A percentile compares a stretch with the other conserved stretches of the same genome.
Evolutionary conservation across 108 stramenopile species (phyloP).

Genomic region (Aurantiochytrium sp.): DNA sequence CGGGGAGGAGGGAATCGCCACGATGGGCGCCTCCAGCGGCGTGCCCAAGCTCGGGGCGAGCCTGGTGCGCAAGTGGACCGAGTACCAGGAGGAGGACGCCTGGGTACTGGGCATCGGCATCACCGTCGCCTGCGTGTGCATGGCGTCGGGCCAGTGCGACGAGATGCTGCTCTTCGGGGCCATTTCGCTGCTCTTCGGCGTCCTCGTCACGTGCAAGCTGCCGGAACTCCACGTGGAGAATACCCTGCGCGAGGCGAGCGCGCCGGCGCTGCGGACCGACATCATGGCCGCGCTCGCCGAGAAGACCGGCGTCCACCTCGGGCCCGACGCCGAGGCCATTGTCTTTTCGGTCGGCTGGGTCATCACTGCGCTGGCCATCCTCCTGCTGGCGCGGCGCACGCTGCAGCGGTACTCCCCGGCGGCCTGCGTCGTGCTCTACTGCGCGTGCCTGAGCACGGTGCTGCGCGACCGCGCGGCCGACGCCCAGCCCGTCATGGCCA

Average conservation of each 20-base stretch:
- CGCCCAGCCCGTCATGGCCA: background rate
- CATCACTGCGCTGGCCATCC: background rate
- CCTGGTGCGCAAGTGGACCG: background rate
- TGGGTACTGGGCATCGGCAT: background rate
- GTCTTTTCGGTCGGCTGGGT: background rate
- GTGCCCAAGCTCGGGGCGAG: background rate
- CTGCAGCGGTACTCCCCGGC: conserved; percentile 21
- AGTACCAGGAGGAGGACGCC: conserved; percentile 15
- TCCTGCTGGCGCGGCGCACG: background rate
- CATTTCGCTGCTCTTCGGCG: background rate
- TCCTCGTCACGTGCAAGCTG: background rate
- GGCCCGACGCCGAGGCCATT: background rate
- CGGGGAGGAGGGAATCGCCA: no score
- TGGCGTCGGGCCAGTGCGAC: conserved; percentile 10
- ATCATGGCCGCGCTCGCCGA: background rate
- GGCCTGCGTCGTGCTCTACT: background rate
- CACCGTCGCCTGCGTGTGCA: background rate
- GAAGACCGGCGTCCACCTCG: background rate
- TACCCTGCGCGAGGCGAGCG: background rate
- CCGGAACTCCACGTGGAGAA: background rate
- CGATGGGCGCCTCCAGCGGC: no score
- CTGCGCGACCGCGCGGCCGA: conserved; percentile 1
- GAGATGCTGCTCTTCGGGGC: background rate
- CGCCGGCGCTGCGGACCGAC: background rate
- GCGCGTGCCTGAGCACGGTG: background rate